Evolutionary conservation across 352 stramenopile genomes (phyloP).

Genomic region (Phytophthora tentaculata): DNA sequence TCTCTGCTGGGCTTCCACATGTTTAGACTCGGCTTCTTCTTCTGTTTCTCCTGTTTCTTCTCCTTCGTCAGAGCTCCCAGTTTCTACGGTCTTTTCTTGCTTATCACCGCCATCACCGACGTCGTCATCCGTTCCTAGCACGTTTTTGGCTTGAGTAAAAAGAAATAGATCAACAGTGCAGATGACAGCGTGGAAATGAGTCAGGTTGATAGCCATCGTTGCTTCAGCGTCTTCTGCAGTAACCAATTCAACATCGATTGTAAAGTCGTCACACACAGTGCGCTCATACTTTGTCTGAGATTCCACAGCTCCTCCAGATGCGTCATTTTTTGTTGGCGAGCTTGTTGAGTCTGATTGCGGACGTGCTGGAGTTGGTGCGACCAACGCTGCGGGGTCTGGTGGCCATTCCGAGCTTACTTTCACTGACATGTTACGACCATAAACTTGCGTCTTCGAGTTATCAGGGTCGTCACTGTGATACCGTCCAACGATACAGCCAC

Average conservation of each 20-base stretch:
- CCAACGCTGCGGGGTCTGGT: slow-evolving; percentile 26
- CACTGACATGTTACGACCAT: slow-evolving; percentile 75
- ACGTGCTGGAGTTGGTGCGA: slow-evolving; percentile 5
- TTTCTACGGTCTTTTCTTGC: slow-evolving; percentile 5
- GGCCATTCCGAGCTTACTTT: slow-evolving; percentile 68
- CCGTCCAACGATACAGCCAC: slow-evolving; percentile 62
- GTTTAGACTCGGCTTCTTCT: slow-evolving; percentile 2
- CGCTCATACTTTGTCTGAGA: slow-evolving; percentile 45
- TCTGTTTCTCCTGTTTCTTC: too few relatives aligned
- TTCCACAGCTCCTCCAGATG: not conserved
- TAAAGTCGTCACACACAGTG: slow-evolving; percentile 78
- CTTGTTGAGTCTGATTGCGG: slow-evolving; percentile 7
- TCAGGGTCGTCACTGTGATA: slow-evolving; percentile 53
- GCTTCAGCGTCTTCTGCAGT: slow-evolving; percentile 54
- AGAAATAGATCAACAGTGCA: slow-evolving; percentile 64
- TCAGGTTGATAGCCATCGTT: slow-evolving; percentile 64
- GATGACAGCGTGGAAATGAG: slow-evolving; percentile 73
- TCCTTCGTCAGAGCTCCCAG: slow-evolving; percentile 3
- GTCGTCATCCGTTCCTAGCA: slow-evolving; percentile 30
- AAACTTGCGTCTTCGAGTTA: slow-evolving; percentile 61
- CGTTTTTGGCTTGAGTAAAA: slow-evolving; percentile 31
- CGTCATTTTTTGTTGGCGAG: slow-evolving; percentile 9
- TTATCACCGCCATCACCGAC: slow-evolving; percentile 5
- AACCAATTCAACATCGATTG: slow-evolving; percentile 68
- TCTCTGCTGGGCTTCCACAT: slow-evolving; percentile 5